A percentile compares a stretch with the other conserved stretches of the same genome.
Evolutionary conservation across 169 alveolate species (phyloP).

Genomic region (Amoebophrya sp.): DNA sequence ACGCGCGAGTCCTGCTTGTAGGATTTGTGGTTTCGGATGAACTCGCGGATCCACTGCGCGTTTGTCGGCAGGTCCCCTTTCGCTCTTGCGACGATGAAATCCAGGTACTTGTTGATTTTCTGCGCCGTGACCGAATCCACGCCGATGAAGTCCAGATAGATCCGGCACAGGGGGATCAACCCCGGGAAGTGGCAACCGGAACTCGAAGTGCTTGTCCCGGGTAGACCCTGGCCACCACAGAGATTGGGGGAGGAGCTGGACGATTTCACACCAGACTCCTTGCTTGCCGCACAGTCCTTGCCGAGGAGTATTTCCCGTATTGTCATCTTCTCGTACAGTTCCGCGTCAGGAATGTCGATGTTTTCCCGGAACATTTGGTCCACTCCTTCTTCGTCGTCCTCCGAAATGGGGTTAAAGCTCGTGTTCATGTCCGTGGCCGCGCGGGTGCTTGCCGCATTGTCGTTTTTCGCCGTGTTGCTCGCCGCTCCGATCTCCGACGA

Average conservation of each 20-base stretch:
- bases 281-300: not conserved
- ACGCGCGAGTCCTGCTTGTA: not conserved
- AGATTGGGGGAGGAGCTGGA: too few species aligned
- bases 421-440: too few species aligned
- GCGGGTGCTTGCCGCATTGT: too few species aligned
- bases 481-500: not conserved
- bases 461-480: too few species aligned
- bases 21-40: not conserved
- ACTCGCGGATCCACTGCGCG: conserved; percentile 17
- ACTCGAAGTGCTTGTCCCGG: too few species aligned
- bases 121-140: not conserved
- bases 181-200: not conserved
- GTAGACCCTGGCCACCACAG: too few species aligned
- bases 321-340: not conserved
- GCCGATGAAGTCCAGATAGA: not conserved
- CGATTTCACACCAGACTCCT: too few species aligned
- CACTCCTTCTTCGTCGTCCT: too few species aligned
- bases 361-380: not conserved
- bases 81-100: not conserved
- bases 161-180: not conserved
- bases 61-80: not conserved
- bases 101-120: not conserved
- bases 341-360: not conserved
- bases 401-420: too few species aligned
- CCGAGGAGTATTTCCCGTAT: not conserved